Conservation (phyloP, 1,284 basidiomycete genomes). For the Puccinia triticina region DNA sequence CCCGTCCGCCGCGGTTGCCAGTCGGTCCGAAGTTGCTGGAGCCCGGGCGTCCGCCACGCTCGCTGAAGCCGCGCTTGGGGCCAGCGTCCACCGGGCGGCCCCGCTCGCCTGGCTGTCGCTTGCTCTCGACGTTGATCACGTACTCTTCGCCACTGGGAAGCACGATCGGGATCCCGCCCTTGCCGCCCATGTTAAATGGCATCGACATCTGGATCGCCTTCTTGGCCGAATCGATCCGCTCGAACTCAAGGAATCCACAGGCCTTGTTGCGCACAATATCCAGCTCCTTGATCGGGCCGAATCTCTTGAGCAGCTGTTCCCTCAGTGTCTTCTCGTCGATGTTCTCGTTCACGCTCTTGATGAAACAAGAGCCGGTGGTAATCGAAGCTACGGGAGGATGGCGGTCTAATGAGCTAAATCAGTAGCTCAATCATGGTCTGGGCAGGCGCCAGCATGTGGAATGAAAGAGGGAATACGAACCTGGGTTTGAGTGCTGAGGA, state of each 20-base stretch:
- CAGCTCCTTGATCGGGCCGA: conserved; percentile 83
- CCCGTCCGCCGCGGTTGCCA: conserved; percentile 52
- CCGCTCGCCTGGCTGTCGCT: conserved; percentile 47
- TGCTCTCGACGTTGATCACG: conserved; percentile 48
- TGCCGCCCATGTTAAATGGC: conserved; percentile 71
- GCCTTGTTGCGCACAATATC: conserved; percentile 86
- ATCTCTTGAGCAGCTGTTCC: conserved; percentile 69
- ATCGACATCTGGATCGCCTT: conserved; percentile 79
- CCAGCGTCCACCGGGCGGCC: conserved; percentile 47
- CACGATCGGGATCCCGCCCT: conserved; percentile 81
- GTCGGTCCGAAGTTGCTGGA: conserved; percentile 55
- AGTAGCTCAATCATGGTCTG: conserved; percentile 67
- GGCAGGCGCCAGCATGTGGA: conserved; percentile 74
- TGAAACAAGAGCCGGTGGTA: conserved; percentile 35
- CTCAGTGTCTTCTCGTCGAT: conserved; percentile 70
- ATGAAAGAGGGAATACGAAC: conserved; percentile 57
- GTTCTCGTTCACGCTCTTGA: conserved; percentile 73
- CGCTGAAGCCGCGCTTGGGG: conserved; percentile 44
- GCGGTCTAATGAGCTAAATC: conserved; percentile 24
- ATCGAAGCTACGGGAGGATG: conserved; percentile 31
- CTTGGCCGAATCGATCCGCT: conserved; percentile 74
- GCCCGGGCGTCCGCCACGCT: conserved; percentile 59
- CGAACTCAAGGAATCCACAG: conserved; percentile 93
- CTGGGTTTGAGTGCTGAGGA: conserved; percentile 26
- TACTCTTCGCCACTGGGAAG: conserved; percentile 58